Base-by-base conservation (phyloP, 2,329 filamentous ascomycete species). In the Karstenula rhodostoma region DNA sequence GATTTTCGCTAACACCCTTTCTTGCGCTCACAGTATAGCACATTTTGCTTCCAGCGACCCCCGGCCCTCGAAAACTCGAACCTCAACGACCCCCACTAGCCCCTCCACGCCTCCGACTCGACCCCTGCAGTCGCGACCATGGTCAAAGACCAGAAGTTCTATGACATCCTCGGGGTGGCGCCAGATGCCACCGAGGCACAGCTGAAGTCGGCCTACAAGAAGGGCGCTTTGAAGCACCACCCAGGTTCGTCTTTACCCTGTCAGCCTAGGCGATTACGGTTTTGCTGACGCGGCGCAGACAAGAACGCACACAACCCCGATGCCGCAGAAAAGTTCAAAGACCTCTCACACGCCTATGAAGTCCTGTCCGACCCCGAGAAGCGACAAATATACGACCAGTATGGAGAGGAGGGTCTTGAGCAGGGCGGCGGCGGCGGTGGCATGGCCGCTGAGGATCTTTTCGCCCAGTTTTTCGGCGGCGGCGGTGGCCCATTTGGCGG, bases 241-340 rank as follows among this genome's bases (percentile, higher is more conserved):
- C 92, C 92, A 77, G 90, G 90, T 92, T 86, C 67, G 87, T 46
- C 37, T 42, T 40, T 19, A 40, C 68, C 71, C 57, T 58, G 32
- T 58, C 35, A n/a, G 2, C 22, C 44, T 53, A 51, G n/a, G 29
- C n/a, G 8, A 47, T 17, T 23, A 22, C 40, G 15, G 3, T 23
- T 25, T 17, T 46, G 29, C 64, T 73, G 57, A 74, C 69, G 17
- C 58, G 22, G 19, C 27, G 40, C 69, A 96, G 94, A 99, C 82
- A 99, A 99, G 87, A 99, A 99, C 81, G 88, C 90, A 67, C 89
- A 95, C 84, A 96, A 96, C 84, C 93, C 94, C 43, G 91, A 89
- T 27, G 94, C 95, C 54, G 93, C 94, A 71, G 93, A 97, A 63
- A 99, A 97, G 82, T 99, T 99, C 89, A 98, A 99, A 85, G 94